Conservation (phyloP, 129 eudicot species). For the Ambrosia artemisiifolia region DNA sequence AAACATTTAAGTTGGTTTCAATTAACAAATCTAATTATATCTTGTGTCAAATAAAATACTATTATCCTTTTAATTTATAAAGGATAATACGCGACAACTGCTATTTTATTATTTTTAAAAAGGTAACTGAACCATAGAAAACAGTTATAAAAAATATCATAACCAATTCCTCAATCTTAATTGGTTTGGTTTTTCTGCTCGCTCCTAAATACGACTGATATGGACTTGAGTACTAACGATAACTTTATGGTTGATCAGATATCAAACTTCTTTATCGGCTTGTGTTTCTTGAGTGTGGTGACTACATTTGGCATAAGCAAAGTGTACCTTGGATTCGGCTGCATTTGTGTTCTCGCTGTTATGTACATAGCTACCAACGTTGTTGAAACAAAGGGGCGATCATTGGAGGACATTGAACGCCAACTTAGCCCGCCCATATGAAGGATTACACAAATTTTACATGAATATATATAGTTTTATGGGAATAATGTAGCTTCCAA, state of each 20-base stretch:
- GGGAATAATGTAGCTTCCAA: conserved; percentile 18
- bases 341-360: conserved; percentile 66
- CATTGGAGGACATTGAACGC: conserved; percentile 89
- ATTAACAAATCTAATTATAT: too few species aligned
- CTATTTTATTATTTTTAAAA: too few species aligned
- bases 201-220: too few species aligned
- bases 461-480: conserved; percentile 1
- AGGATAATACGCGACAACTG: too few species aligned
- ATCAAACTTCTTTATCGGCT: conserved; percentile 83
- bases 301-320: conserved; percentile 72
- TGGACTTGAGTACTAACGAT: conserved; percentile 3
- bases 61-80: too few species aligned
- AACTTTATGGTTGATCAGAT: conserved; percentile 44
- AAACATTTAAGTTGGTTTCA: too few species aligned
- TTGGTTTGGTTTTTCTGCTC: too few species aligned
- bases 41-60: too few species aligned
- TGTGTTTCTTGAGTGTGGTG: conserved; percentile 89
- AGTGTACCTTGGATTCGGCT: conserved; percentile 88
- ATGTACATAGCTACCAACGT: conserved; percentile 78
- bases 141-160: too few species aligned
- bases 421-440: conserved; percentile 65
- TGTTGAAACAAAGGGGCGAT: conserved; percentile 95
- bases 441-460: conserved; percentile 1
- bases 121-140: too few species aligned
- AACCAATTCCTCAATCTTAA: too few species aligned